Evolutionary conservation across 2,329 filamentous ascomycete genomes (phyloP).

Genomic region (Dothideomycetes sp.): DNA sequence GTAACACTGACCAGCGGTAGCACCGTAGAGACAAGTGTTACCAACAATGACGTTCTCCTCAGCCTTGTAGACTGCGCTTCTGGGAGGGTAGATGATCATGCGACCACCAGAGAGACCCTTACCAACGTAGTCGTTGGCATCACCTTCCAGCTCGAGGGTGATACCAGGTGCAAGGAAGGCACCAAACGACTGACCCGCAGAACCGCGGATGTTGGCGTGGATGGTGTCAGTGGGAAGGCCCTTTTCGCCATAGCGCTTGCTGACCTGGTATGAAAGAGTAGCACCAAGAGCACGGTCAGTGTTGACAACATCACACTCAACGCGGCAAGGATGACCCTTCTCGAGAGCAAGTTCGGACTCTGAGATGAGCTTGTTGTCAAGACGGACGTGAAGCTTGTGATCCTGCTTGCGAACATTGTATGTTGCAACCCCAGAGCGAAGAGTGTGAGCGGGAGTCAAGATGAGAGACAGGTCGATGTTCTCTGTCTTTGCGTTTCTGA

Average conservation of each 20-base stretch:
- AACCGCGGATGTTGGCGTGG: slow-evolving; percentile 92
- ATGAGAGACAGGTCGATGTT: slow-evolving; percentile 92
- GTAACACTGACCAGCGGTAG: slow-evolving; percentile 82
- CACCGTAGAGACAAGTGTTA: slow-evolving; percentile 92
- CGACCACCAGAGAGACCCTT: slow-evolving; percentile 92
- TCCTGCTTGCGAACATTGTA: slow-evolving; percentile 98
- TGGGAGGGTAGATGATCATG: slow-evolving; percentile 85
- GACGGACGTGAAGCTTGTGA: slow-evolving; percentile 80
- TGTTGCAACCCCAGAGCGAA: slow-evolving; percentile 85
- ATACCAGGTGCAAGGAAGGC: slow-evolving; percentile 89
- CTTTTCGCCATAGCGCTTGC: slow-evolving; percentile 79
- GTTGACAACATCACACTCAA: slow-evolving; percentile 94
- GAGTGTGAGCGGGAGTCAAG: slow-evolving; percentile 88
- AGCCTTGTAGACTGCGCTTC: slow-evolving; percentile 83
- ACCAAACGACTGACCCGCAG: slow-evolving; percentile 92
- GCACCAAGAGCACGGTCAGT: slow-evolving; percentile 91
- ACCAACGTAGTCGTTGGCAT: slow-evolving; percentile 93
- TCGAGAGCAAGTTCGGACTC: slow-evolving; percentile 91
- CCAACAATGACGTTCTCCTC: slow-evolving; percentile 93
- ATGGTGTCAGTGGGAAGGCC: slow-evolving; percentile 88
- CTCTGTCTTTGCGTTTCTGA: slow-evolving; percentile 78
- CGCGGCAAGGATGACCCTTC: slow-evolving; percentile 84
- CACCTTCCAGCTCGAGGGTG: slow-evolving; percentile 89
- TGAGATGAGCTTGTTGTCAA: slow-evolving; percentile 95
- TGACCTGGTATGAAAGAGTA: slow-evolving; percentile 91